Percentiles rank a stretch among this genome's conserved stretches.
phyloP scores from a whole-genome alignment of 768 basidiomycete species.

The Filobasidium floriforme region DNA sequence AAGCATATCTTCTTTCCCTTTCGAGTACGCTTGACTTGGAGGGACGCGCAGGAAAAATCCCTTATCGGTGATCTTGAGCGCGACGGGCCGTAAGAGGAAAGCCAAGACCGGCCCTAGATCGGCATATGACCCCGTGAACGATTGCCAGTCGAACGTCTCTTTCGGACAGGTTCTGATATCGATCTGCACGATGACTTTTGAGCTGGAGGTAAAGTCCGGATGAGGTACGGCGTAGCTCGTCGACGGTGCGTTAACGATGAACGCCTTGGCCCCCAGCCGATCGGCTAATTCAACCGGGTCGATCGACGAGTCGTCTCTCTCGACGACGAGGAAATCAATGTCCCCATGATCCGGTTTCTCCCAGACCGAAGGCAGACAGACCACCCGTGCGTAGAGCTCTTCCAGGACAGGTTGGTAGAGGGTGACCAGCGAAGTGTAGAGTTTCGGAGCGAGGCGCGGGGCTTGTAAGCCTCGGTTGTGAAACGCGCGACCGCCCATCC shows the following conservation, averaged over 20 bases:
- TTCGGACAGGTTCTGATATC: slow-evolving; percentile 59
- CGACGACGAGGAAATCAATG: slow-evolving; percentile 60
- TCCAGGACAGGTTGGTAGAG: slow-evolving; percentile 36
- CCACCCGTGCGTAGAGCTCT: slow-evolving; percentile 52
- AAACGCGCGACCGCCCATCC: background rate
- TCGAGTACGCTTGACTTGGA: too few species aligned
- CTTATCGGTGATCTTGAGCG: slow-evolving; percentile 12
- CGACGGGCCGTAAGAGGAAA: background rate
- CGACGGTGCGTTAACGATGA: slow-evolving; percentile 53
- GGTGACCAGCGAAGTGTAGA: background rate
- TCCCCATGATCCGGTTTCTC: slow-evolving; percentile 63
- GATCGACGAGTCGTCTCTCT: background rate
- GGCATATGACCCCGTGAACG: slow-evolving; percentile 60
- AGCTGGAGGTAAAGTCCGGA: slow-evolving; percentile 30
- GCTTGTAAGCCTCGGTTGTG: background rate
- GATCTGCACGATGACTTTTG: slow-evolving; percentile 52
- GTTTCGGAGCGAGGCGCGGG: background rate
- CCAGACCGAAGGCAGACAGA: slow-evolving; percentile 58
- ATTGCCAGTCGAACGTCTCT: slow-evolving; percentile 52
- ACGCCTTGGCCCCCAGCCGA: slow-evolving; percentile 37
- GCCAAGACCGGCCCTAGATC: slow-evolving; percentile 47
- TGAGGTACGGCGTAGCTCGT: slow-evolving; percentile 60
- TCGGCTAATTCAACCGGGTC: background rate
- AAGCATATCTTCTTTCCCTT: slow-evolving; percentile 2
- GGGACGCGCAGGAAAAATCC: background rate